Base-by-base conservation (phyloP, 495 filamentous ascomycete species). In the Collariella sp. region DNA sequence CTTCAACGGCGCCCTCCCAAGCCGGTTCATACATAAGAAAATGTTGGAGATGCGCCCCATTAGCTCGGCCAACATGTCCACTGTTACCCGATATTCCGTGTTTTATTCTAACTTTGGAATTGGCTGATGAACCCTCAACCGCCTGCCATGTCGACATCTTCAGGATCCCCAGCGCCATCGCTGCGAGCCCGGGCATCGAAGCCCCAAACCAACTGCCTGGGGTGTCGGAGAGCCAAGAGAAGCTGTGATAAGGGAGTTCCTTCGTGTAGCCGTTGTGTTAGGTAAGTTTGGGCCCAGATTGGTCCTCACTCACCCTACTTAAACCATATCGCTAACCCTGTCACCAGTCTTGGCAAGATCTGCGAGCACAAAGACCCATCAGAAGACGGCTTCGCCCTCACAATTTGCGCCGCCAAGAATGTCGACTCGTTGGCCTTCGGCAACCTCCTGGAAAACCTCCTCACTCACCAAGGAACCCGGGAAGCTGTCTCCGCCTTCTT, bases 401-500 rank as follows among this genome's bases (percentile, higher is more conserved):
- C 58, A 16, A 62, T 68, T 38, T 58, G 59, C n/a, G 43, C 62
- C 3, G 58, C 56, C 36, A 65, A 63, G 45, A 58, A 60, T 41
- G 54, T 68, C 20, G 44, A 65, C 39, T 50, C 48, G 0, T 57
- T 62, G 35, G 53, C 56, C 66, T 79, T 87, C 29, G 80, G 83
- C 22, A 85, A 84, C 65, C 73, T 95, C 5, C 79, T 84, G 50
- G 79, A 78, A 36, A 58, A 83, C 16, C 82, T 90, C 50, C 83
- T 84, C 13, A 75, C 86, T 19, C 75, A 76, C 15, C 64, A 70
- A 9, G 76, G 85, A 42, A 79, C 93, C 44, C 74, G 78, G 46
- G 73, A 78, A 38, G 69, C 95, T 47, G 52, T 61, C 22, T 34
- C 47, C 2, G 40, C 44, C 19, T 68, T 64, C 42, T 68, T 68